Base-by-base conservation (phyloP, 495 filamentous ascomycete species). In the Annulohypoxylon stygium region DNA sequence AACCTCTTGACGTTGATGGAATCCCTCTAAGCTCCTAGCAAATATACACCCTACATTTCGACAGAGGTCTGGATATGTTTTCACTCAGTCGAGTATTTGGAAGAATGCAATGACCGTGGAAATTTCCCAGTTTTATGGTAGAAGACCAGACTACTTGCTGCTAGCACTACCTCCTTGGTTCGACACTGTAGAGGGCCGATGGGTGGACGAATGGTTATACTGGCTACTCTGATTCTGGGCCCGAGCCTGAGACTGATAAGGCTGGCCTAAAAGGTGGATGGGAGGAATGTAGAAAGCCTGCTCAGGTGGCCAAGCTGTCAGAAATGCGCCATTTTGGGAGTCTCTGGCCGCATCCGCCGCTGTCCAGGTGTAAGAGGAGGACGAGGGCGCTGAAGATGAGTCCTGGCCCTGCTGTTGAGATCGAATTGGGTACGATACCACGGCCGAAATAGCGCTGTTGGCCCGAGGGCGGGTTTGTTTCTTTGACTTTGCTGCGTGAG, bases 271-370 rank as follows among this genome's bases (percentile, higher is more conserved):
- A 14, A 66, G 18, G 26, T 69, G 55, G 14, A 74, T 12, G 0
- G 62, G 57, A 16, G 76, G 75, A 2, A 54, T 23, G 26, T 70
- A 25, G 57, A 76, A 80, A 5, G 64, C 7, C 71, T 80, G 58
- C 20, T 79, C 77, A 7, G 53, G 45, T 4, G 78, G 78, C 78
- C 78, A 80, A 9, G 78, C 66, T 3, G 76, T 65, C 11, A 79
- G 59, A 25, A 67, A 67, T 6, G 78, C 78, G 16, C 78, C 78
- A 48, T 66, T 61, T 48, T 64, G 34, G 7, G 78, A 71, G 25
- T 67, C 74, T 33, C 63, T 64, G 36, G 78, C 78, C 0, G 78
- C 78, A 16, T 79, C 76, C 9, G 63, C 61, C 25, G 78, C 61
- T 1, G 75, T 76, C 69, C 78, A 80, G 34, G 3, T 41, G 61